Evolutionary conservation across 345 rosid genomes (phyloP).

Genomic region (Eucalyptus coolabah): DNA sequence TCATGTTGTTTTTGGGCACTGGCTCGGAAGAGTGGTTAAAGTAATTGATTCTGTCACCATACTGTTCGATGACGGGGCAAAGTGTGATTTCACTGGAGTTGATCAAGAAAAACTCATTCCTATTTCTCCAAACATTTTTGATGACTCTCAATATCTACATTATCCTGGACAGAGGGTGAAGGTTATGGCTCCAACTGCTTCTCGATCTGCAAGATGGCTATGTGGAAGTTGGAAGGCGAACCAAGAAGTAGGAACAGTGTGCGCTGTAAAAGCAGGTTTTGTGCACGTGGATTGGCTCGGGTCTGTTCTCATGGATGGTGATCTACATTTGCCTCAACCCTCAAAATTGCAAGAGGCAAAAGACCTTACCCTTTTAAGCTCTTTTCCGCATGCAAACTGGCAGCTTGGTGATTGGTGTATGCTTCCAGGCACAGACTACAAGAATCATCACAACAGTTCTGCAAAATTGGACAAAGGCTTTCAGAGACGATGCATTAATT

Average conservation of each 20-base stretch:
- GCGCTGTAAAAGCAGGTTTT: constrained; percentile 43
- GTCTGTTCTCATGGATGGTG: constrained; percentile 25
- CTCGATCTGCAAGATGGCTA: constrained; percentile 63
- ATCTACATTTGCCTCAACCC: constrained; percentile 28
- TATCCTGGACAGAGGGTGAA: constrained; percentile 88
- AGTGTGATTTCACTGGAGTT: constrained; percentile 38
- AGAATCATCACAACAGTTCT: not conserved
- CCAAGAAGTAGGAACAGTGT: constrained; percentile 59
- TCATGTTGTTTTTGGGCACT: constrained; percentile 58
- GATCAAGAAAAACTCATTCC: constrained; percentile 59
- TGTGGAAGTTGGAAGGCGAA: constrained; percentile 65
- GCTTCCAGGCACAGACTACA: constrained; percentile 24
- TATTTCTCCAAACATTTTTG: constrained; percentile 37
- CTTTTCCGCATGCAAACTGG: constrained; percentile 72
- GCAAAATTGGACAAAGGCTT: not conserved
- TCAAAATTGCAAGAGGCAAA: constrained; percentile 38
- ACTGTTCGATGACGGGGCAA: constrained; percentile 65
- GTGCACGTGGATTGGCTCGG: constrained; percentile 83
- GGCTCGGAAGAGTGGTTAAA: constrained; percentile 72
- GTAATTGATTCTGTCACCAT: constrained; percentile 55
- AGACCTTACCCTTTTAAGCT: constrained; percentile 46
- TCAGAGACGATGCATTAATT: constrained; percentile 8
- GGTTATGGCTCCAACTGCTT: constrained; percentile 25
- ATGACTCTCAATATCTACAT: constrained; percentile 55
- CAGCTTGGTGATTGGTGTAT: constrained; percentile 95